A percentile compares a stretch with the other conserved stretches of the same genome.
Conservation (phyloP, 345 rosid species). For the Ceriops zippeliana region DNA sequence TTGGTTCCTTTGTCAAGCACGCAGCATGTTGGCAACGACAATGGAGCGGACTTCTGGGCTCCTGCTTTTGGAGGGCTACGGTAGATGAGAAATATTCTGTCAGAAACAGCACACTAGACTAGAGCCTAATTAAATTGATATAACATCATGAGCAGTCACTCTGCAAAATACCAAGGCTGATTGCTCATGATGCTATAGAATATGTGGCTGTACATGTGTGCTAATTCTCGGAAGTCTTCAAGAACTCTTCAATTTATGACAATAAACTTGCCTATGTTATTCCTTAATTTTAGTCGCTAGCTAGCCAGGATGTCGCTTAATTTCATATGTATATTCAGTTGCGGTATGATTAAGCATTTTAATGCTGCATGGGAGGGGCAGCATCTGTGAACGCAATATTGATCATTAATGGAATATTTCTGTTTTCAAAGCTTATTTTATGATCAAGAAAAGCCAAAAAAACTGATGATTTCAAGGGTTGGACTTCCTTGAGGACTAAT, state of each 20-base stretch:
- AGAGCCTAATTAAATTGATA: constrained; percentile 33
- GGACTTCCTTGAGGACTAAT: too few species aligned
- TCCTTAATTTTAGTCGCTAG: constrained; percentile 12
- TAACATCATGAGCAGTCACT: constrained; percentile 99
- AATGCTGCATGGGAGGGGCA: not conserved
- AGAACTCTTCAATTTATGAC: not conserved
- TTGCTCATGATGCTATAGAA: constrained; percentile 99
- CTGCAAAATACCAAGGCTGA: constrained; percentile 87
- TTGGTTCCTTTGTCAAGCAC: constrained; percentile 28
- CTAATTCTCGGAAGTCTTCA: not conserved
- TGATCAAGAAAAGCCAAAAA: too few species aligned
- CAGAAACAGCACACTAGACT: not conserved
- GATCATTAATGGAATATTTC: not conserved
- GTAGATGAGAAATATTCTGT: constrained; percentile 1
- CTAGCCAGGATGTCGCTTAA: not conserved
- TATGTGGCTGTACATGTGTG: constrained; percentile 10
- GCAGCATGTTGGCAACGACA: constrained; percentile 27
- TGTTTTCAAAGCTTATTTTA: not conserved
- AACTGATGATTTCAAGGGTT: too few species aligned
- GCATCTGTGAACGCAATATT: not conserved
- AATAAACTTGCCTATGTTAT: constrained; percentile 7
- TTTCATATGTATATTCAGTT: constrained; percentile 16
- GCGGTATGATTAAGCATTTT: constrained; percentile 9
- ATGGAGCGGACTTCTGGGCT: constrained; percentile 32
- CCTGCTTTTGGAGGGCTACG: constrained; percentile 25